Evolutionary conservation across 306 rosid species (phyloP), one percentile per base, ranked within the genome.

Genomic region (Rosa chinensis): DNA sequence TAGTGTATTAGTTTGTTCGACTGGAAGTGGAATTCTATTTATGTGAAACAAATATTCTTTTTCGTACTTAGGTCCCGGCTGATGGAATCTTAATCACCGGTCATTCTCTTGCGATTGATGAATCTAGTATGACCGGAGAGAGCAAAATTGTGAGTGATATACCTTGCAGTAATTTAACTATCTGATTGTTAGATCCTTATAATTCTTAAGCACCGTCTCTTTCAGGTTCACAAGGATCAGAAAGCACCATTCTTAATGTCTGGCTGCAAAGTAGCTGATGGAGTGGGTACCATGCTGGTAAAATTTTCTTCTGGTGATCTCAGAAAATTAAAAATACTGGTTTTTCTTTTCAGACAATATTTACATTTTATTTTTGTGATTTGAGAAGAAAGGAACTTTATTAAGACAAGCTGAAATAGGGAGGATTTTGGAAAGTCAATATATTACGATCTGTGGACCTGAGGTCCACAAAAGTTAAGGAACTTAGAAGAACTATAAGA

Each of bases 91-190:
- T 95, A 80, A 87, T 93, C 74, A 71, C 86, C 1, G 91, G 98
- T 44, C 99, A 95, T 85, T 95, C 99, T 82, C 91, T 95, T 69
- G 89, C 97, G 16, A 88, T 95, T 4, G 99, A 95, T 85, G 99
- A 95, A 83, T 95, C 99, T 73, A 95, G 99, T 87, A 95, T 95
- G 99, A 95, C 99, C 9, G 99, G 99, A 23, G 99, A 95, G 90
- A 93, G 99, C 97, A 95, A 95, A 87, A 91, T 84, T 78, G 99
- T 95, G 81, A 82, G 99, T 79, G 20, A 63, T 77, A 5, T n/a
- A 25, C 85, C 80, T 77, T 74, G 42, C 45, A 42, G 53, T 59
- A 20, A 6, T 77, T 21, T 78, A 62, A 56, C 82, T 67, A 48
- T 72, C 70, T 52, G 72, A 70, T 74, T 47, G 40, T 81, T 76